Evolutionary conservation across 495 filamentous ascomycete species (phyloP), one percentile per base, ranked within the genome.

Genomic region (Saxophila tyrrhenica): DNA sequence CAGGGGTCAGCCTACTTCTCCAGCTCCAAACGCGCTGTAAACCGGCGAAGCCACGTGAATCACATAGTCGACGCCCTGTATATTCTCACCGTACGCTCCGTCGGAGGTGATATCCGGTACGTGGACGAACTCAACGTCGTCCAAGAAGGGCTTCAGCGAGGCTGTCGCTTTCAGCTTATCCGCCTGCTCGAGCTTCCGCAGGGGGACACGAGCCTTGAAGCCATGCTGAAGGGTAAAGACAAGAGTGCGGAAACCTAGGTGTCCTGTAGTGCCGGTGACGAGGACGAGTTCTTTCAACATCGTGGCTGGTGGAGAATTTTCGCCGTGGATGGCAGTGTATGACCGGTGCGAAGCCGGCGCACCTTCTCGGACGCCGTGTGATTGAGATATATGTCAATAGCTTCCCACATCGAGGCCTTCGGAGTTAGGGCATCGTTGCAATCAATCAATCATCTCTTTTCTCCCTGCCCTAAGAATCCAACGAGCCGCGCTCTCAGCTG

Each of bases 11-110:
- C 16, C 25, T 20, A 17, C 24, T 15, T 3, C 9, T 11, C 17
- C 46, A 7, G 19, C 7, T 8, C 9, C 21, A 25, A n/a, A 22
- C 3, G 8, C 16, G 23, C 23, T 23, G 46, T 20, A 48, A 19
- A 57, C 13, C 15, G 70, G 70, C 0, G 64, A 68, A 3, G 72
- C 72, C 13, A 70, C 67, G 50, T 75, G 71, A 24, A 75, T 64
- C 2, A 75, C 62, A 8, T 62, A 68, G 13, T 67, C 63, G 13
- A 71, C 67, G 10, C 61, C 69, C 3, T 69, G 57, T 44, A 70
- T 62, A 0, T 60, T 66, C 0, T 66, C 57, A 38, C 63, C 69
- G 24, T 69, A 70, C 0, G 67, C 72, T n/a, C 67, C 69, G 1
- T 59, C 56, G 19, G 59, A 46, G 17, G 65, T 63, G 32, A 75